These are phyloP conservation scores for Penicillium sp. DNA, from an alignment of 2,329 filamentous ascomycete genomes.

Conservation along the genomic window DNA sequence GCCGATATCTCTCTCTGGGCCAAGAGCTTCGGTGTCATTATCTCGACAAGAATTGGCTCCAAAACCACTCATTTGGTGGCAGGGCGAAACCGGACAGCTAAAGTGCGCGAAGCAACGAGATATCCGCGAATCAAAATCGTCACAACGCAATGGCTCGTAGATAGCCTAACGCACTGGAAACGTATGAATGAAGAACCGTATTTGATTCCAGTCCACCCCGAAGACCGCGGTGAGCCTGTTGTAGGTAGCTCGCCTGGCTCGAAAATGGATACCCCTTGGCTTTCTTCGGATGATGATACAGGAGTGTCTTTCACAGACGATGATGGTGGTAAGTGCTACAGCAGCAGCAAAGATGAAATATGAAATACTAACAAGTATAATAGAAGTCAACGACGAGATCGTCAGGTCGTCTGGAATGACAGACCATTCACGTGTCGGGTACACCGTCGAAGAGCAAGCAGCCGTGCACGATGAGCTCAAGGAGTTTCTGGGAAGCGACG, in stretches of 20 bases:
- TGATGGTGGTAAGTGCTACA: slow-evolving; percentile 30
- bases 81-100: slow-evolving; percentile 70
- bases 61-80: slow-evolving; percentile 51
- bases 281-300: slow-evolving; percentile 46
- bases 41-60: slow-evolving; percentile 43
- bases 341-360: slow-evolving; percentile 6
- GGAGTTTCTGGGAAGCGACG: slow-evolving; percentile 60
- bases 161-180: slow-evolving; percentile 80
- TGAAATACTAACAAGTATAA: slow-evolving; percentile 27
- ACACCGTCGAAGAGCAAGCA: slow-evolving; percentile 61
- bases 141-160: slow-evolving; percentile 81
- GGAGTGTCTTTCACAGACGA: slow-evolving; percentile 46
- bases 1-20: slow-evolving; percentile 88
- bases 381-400: slow-evolving; percentile 44
- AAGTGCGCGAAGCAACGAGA: slow-evolving; percentile 80
- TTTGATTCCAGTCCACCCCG: slow-evolving; percentile 69
- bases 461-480: slow-evolving; percentile 67
- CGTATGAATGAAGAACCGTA: slow-evolving; percentile 75
- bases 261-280: slow-evolving; percentile 43
- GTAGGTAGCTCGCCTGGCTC: slow-evolving; percentile 29
- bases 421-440: slow-evolving; percentile 50
- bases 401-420: slow-evolving; percentile 49
- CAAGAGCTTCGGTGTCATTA: slow-evolving; percentile 72
- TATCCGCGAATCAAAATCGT: slow-evolving; percentile 85
- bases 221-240: slow-evolving; percentile 53